A percentile compares a stretch with the other conserved stretches of the same genome.
Evolutionary conservation across 2,329 filamentous ascomycete species (phyloP).

Genomic region (Verticillium alfalfae): DNA sequence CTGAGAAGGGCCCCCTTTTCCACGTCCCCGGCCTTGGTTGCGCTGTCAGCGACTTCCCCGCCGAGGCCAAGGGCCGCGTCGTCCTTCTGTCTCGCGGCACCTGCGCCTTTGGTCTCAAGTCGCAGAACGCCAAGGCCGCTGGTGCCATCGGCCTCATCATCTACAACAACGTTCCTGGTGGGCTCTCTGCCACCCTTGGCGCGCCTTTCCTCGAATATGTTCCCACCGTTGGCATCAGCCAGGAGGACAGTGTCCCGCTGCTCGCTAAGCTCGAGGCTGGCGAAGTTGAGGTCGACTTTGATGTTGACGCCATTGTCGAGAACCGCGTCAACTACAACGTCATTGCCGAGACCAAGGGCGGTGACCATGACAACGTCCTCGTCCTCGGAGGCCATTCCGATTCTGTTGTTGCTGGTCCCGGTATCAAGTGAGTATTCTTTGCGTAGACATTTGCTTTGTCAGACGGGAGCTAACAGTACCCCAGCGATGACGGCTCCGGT

Average conservation of each 20-base stretch:
- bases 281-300: constrained; percentile 22
- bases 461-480: not conserved
- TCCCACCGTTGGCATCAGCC: constrained; percentile 46
- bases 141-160: constrained; percentile 53
- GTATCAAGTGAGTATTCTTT: constrained; percentile 43
- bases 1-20: constrained; percentile 34
- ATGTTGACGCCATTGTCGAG: constrained; percentile 43
- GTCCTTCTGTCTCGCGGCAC: constrained; percentile 54
- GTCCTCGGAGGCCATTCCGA: constrained; percentile 42
- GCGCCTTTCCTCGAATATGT: constrained; percentile 37
- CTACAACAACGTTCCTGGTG: constrained; percentile 56
- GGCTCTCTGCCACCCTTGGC: constrained; percentile 49
- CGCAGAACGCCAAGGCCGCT: constrained; percentile 46
- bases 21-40: constrained; percentile 49
- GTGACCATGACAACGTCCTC: constrained; percentile 42
- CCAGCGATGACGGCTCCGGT: constrained; percentile 52
- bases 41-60: constrained; percentile 44
- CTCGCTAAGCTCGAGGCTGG: constrained; percentile 22
- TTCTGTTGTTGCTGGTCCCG: constrained; percentile 42
- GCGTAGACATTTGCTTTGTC: no score
- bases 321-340: constrained; percentile 43
- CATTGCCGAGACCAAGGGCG: constrained; percentile 41
- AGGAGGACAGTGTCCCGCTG: constrained; percentile 33
- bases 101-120: constrained; percentile 56
- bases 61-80: constrained; percentile 45